Percentiles rank a stretch among this genome's conserved stretches.
These are phyloP conservation scores for Hypoxylon sp. DNA, from an alignment of 2,329 filamentous ascomycete genomes.

Conservation along the genomic window DNA sequence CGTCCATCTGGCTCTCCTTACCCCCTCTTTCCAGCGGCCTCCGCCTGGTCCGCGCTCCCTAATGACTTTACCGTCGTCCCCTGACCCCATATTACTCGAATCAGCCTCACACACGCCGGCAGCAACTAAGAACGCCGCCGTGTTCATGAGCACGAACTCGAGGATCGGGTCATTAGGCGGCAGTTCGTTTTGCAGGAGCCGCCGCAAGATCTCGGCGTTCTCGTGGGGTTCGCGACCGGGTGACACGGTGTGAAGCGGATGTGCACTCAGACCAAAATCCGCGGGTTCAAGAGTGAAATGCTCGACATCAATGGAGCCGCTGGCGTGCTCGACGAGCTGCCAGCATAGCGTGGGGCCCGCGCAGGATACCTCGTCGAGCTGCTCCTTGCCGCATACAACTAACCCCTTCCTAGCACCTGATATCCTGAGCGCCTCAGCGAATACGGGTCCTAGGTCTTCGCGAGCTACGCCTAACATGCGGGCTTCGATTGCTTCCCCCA, in stretches of 20 bases:
- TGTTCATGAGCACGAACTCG: slow-evolving; percentile 95
- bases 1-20: slow-evolving; percentile 88
- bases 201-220: slow-evolving; percentile 87
- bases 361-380: slow-evolving; percentile 95
- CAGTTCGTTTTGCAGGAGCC: slow-evolving; percentile 81
- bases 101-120: slow-evolving; percentile 90
- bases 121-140: slow-evolving; percentile 87
- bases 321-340: slow-evolving; percentile 72
- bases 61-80: slow-evolving; percentile 85
- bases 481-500: slow-evolving; percentile 87
- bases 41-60: slow-evolving; percentile 87
- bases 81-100: slow-evolving; percentile 81
- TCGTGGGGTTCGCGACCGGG: slow-evolving; percentile 87
- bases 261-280: slow-evolving; percentile 87
- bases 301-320: slow-evolving; percentile 71
- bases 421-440: slow-evolving; percentile 85
- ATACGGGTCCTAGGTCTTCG: slow-evolving; percentile 87
- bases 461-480: slow-evolving; percentile 94
- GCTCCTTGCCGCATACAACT: slow-evolving; percentile 93
- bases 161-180: slow-evolving; percentile 85
- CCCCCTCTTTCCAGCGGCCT: slow-evolving; percentile 94
- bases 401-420: slow-evolving; percentile 85
- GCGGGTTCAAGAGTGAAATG: slow-evolving; percentile 83
- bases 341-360: slow-evolving; percentile 92
- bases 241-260: slow-evolving; percentile 83